These are phyloP conservation scores for Yamadazyma trypodendri DNA, from an alignment of 1,139 yeast genomes.

Conservation along the genomic window DNA sequence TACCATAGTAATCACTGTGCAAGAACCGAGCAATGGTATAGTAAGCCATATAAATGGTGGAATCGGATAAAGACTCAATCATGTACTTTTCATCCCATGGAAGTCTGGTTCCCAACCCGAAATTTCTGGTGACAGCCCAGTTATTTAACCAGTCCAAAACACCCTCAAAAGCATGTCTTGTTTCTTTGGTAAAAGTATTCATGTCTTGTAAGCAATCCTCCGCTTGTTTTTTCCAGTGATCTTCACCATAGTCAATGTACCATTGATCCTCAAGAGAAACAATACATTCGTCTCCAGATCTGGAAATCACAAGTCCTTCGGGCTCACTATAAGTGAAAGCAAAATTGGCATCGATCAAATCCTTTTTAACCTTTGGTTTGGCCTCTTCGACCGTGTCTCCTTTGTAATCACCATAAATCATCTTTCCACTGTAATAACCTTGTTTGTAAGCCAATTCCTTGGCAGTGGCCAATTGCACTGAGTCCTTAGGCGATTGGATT, in stretches of 20 bases:
- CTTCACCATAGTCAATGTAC: constrained; percentile 98
- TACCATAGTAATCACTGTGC: constrained; percentile 86
- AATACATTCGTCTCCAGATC: constrained; percentile 96
- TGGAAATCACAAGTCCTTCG: constrained; percentile 81
- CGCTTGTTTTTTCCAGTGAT: constrained; percentile 82
- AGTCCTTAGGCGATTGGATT: constrained; percentile 93
- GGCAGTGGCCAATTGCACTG: constrained; percentile 83
- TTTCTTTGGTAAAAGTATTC: constrained; percentile 82
- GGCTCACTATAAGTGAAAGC: constrained; percentile 96
- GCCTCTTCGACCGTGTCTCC: constrained; percentile 93
- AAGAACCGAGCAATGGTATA: constrained; percentile 87
- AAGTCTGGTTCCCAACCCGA: constrained; percentile 91
- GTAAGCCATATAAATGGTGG: constrained; percentile 94
- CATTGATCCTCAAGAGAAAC: constrained; percentile 98
- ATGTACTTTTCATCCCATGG: constrained; percentile 97
- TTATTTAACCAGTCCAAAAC: constrained; percentile 95
- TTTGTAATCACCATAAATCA: constrained; percentile 76
- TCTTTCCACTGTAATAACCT: constrained; percentile 88
- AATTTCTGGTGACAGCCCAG: constrained; percentile 98
- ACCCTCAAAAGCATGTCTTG: constrained; percentile 90
- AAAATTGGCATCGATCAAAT: constrained; percentile 69
- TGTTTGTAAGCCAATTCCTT: constrained; percentile 95
- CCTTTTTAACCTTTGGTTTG: constrained; percentile 82
- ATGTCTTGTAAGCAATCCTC: constrained; percentile 73
- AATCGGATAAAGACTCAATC: constrained; percentile 94